phyloP scores from a whole-genome alignment of 352 stramenopile genomes.

The Globisporangium polare region DNA sequence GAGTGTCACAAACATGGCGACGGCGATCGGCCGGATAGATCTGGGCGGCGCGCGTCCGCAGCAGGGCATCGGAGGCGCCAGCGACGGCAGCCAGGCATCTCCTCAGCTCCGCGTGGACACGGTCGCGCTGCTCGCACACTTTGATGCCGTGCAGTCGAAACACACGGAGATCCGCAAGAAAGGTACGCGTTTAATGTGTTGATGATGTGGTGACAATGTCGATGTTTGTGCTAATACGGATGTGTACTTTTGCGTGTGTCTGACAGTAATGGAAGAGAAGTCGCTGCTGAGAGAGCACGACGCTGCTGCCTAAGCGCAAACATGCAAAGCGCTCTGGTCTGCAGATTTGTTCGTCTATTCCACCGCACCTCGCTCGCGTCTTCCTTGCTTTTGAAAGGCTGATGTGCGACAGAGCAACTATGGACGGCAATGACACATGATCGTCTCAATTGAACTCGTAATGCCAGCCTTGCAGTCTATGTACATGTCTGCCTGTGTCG shows the following conservation, averaged over 20 bases:
- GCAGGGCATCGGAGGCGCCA: slow-evolving; percentile 17
- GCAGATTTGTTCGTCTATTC: slow-evolving; percentile 1
- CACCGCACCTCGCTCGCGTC: background rate
- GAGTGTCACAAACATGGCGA: slow-evolving; percentile 87
- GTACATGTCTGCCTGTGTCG: background rate
- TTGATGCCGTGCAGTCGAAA: slow-evolving; percentile 68
- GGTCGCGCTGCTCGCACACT: slow-evolving; percentile 56
- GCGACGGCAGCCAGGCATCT: slow-evolving; percentile 10
- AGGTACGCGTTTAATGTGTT: slow-evolving; percentile 27
- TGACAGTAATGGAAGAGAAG: slow-evolving; percentile 60
- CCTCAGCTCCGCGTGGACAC: slow-evolving; percentile 37
- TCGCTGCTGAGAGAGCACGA: slow-evolving; percentile 49
- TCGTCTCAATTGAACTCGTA: background rate
- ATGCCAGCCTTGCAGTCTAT: background rate
- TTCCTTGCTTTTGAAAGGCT: background rate
- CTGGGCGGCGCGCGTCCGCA: slow-evolving; percentile 27
- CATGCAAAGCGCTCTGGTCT: background rate
- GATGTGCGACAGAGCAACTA: background rate
- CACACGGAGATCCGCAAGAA: slow-evolving; percentile 69
- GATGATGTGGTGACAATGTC: background rate
- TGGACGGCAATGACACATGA: background rate
- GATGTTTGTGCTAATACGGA: too few species aligned
- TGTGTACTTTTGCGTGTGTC: background rate
- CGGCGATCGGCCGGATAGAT: slow-evolving; percentile 73
- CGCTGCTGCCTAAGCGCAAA: slow-evolving; percentile 5